These are phyloP conservation scores for Nakataea oryzae DNA, from an alignment of 2,329 filamentous ascomycete genomes.

Conservation along the genomic window DNA sequence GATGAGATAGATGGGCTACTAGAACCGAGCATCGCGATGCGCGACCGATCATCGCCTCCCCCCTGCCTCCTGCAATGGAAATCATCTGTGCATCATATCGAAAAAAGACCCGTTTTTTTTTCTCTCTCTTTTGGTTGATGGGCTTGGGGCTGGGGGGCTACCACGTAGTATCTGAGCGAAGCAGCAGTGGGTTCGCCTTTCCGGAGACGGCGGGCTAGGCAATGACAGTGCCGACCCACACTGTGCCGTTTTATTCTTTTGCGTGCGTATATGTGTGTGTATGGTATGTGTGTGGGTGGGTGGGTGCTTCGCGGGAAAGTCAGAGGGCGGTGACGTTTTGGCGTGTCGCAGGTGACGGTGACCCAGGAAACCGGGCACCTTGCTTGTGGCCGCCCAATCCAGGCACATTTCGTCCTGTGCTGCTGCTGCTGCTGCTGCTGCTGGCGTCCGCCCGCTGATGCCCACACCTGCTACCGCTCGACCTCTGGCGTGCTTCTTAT, in stretches of 20 bases:
- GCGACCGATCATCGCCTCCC: not conserved
- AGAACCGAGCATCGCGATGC: not conserved
- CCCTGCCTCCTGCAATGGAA: not conserved
- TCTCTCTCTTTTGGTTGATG: too few species aligned
- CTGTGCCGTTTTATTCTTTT: not conserved
- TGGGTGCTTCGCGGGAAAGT: too few species aligned
- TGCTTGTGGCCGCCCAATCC: not conserved
- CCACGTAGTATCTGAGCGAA: not conserved
- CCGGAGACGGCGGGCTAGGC: too few species aligned
- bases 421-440: too few species aligned
- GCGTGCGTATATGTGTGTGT: too few species aligned
- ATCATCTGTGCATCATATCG: not conserved
- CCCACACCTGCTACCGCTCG: too few species aligned
- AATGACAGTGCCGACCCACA: not conserved
- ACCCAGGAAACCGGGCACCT: too few species aligned
- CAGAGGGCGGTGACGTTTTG: not conserved
- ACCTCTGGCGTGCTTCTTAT: not conserved
- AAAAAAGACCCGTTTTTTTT: not conserved
- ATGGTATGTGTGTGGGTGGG: too few species aligned
- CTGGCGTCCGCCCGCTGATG: too few species aligned
- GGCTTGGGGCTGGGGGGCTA: not conserved
- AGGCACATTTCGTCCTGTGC: not conserved
- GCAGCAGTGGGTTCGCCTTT: not conserved
- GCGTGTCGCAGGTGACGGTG: not conserved
- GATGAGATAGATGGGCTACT: too few species aligned